phyloP scores from a whole-genome alignment of 352 stramenopile species.

The Phytophthora cryptogea region DNA sequence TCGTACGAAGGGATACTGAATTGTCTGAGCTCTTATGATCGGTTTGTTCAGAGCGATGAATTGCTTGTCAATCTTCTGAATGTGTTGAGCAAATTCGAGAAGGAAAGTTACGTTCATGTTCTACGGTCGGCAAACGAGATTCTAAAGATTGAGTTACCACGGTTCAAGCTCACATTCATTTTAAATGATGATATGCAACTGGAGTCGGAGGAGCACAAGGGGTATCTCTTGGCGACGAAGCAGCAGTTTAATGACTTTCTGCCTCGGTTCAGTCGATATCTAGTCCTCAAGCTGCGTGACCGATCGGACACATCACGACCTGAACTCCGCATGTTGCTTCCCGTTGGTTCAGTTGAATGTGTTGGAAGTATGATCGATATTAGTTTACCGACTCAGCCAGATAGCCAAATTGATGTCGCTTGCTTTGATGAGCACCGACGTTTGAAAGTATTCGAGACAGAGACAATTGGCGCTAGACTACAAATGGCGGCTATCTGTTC shows the following conservation, averaged over 20 bases:
- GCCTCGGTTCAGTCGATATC: conserved; percentile 42
- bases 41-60: conserved; percentile 25
- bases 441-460: conserved; percentile 35
- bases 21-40: conserved; percentile 22
- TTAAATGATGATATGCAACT: conserved; percentile 28
- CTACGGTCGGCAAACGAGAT: conserved; percentile 12
- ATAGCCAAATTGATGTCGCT: conserved; percentile 21
- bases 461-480: conserved; percentile 43
- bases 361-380: conserved; percentile 30
- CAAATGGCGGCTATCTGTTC: conserved; percentile 47
- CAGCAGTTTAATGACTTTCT: conserved; percentile 54
- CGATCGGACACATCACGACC: conserved; percentile 19
- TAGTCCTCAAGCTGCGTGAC: conserved; percentile 31
- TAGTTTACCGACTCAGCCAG: conserved; percentile 4
- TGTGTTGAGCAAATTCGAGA: conserved; percentile 53
- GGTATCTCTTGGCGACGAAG: conserved; percentile 36
- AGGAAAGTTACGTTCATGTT: conserved; percentile 35
- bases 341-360: conserved; percentile 26
- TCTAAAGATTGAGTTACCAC: conserved; percentile 48
- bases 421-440: conserved; percentile 42
- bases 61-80: conserved; percentile 6
- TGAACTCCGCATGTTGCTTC: conserved; percentile 37
- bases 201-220: conserved; percentile 41
- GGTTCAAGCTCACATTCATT: conserved; percentile 46
- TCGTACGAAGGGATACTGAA: conserved; percentile 19